Conservation (phyloP, 148 eudicot genomes). For the Bassia scoparia region DNA sequence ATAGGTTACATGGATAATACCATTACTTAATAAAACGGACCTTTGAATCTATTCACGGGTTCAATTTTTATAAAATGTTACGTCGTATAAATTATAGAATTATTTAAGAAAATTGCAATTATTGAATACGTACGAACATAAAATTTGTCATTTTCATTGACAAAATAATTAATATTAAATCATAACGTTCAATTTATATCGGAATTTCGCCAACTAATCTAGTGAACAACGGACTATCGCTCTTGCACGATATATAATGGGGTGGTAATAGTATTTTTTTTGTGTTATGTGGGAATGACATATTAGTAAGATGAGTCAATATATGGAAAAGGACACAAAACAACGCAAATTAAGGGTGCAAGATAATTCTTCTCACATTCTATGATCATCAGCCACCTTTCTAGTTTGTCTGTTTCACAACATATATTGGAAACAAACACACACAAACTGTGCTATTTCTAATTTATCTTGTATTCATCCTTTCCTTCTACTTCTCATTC, state of each 20-base stretch:
- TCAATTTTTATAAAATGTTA: too few species aligned
- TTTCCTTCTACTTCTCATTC: too few species aligned
- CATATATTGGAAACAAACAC: neutral
- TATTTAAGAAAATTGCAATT: too few species aligned
- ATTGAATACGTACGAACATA: too few species aligned
- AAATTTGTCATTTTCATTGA: too few species aligned
- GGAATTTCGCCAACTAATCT: neutral
- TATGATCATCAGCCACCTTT: constrained; percentile 38
- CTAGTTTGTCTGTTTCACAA: constrained; percentile 45
- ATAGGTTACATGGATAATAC: neutral
- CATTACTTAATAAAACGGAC: neutral
- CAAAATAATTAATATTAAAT: too few species aligned
- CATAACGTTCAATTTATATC: too few species aligned
- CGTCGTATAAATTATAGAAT: too few species aligned
- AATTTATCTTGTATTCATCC: neutral
- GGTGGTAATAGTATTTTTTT: neutral
- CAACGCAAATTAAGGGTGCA: neutral
- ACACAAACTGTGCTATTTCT: neutral
- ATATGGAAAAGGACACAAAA: neutral
- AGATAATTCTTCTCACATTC: constrained; percentile 15
- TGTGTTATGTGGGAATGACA: constrained; percentile 1
- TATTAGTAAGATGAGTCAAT: constrained; percentile 1
- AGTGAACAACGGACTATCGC: neutral
- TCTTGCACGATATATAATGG: neutral
- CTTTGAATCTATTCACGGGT: neutral